Evolutionary conservation across 73 alveolate species (phyloP).

Genomic region (Tetrahymena borealis): DNA sequence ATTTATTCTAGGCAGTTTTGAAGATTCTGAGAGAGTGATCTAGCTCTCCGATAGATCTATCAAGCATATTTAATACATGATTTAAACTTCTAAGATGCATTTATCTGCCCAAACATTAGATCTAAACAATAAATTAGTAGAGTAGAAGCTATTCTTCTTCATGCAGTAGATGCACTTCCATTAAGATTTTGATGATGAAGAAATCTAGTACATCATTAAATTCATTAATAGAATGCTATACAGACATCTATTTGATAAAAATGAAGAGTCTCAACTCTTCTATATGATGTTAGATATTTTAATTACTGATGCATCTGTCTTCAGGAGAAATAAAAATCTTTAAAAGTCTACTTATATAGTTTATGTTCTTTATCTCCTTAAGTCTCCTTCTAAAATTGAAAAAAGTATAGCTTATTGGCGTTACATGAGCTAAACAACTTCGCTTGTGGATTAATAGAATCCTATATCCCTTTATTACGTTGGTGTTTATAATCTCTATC

Average conservation of each 20-base stretch:
- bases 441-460: background rate
- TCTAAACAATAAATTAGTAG: background rate
- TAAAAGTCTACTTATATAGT: background rate
- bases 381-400: background rate
- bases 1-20: background rate
- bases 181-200: background rate
- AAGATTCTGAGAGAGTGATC: background rate
- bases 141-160: background rate
- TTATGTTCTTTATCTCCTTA: background rate
- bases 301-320: background rate
- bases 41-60: background rate
- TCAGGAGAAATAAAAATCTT: background rate
- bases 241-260: background rate
- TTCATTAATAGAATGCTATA: background rate
- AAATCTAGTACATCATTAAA: background rate
- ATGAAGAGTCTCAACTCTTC: background rate
- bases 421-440: background rate
- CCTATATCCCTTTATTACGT: background rate
- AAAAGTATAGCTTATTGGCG: background rate
- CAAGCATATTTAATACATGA: background rate
- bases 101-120: background rate
- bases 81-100: background rate
- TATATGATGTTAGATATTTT: background rate
- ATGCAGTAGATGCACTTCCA: background rate
- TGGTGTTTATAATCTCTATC: background rate